Evolutionary conservation across 805 yeast genomes (phyloP).

Genomic region (Hanseniaspora occidentalis): DNA sequence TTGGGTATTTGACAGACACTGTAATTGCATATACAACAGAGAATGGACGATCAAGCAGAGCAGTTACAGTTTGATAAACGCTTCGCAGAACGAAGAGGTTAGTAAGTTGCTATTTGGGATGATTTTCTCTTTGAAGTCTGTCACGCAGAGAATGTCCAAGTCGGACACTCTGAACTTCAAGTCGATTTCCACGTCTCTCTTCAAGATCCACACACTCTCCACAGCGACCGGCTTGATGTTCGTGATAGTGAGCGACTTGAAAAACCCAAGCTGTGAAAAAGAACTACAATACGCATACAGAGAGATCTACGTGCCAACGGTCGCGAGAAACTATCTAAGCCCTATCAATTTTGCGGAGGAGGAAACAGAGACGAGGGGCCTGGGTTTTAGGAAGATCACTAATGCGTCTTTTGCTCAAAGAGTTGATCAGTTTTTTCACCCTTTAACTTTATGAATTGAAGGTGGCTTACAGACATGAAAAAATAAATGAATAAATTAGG

Average conservation of each 20-base stretch:
- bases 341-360: slow-evolving; percentile 22
- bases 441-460: slow-evolving; percentile 13
- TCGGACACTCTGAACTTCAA: slow-evolving; percentile 49
- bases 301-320: slow-evolving; percentile 21
- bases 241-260: slow-evolving; percentile 56
- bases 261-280: slow-evolving; percentile 13
- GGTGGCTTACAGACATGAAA: neutral
- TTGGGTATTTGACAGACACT: slow-evolving; percentile 86
- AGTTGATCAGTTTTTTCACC: slow-evolving; percentile 20
- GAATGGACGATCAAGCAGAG: slow-evolving; percentile 42
- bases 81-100: slow-evolving; percentile 50
- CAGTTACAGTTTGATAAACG: slow-evolving; percentile 32
- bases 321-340: slow-evolving; percentile 19
- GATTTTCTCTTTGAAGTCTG: slow-evolving; percentile 63
- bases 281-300: slow-evolving; percentile 20
- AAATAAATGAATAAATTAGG: neutral
- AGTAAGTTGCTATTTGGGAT: slow-evolving; percentile 82
- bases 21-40: slow-evolving; percentile 73
- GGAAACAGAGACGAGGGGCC: slow-evolving; percentile 21
- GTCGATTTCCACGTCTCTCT: slow-evolving; percentile 53
- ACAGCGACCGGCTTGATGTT: slow-evolving; percentile 70
- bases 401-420: slow-evolving; percentile 18
- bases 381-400: slow-evolving; percentile 20
- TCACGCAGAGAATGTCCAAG: slow-evolving; percentile 45
- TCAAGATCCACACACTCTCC: slow-evolving; percentile 69